Evolutionary conservation across 371 early-diverging fungal genomes (phyloP).

Genomic region (Aphelidium insulamus): DNA sequence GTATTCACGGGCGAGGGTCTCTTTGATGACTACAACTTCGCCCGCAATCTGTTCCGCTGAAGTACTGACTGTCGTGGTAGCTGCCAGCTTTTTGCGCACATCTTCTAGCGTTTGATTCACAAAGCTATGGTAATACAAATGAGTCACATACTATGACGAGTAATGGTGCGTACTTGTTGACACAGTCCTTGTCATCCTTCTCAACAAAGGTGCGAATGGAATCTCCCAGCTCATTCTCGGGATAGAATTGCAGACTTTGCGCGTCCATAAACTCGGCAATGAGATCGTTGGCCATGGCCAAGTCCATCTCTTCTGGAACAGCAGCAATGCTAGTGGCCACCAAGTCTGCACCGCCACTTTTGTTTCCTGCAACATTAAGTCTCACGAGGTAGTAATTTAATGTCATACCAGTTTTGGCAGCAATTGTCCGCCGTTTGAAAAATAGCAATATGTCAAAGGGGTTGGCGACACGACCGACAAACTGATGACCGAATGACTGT

Average conservation of each 20-base stretch:
- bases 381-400: no score
- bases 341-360: constrained; percentile 1
- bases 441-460: constrained; percentile 79
- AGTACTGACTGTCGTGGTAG: no score
- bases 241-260: constrained; percentile 37
- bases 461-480: constrained; percentile 77
- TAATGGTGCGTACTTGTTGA: constrained; percentile 16
- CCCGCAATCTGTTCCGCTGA: no score
- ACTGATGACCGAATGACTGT: constrained; percentile 56
- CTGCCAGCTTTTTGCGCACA: background rate
- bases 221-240: constrained; percentile 53
- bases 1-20: no score
- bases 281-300: constrained; percentile 42
- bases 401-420: no score
- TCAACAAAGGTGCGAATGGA: constrained; percentile 58
- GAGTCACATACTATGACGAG: background rate
- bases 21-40: no score
- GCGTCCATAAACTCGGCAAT: constrained; percentile 43
- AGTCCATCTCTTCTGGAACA: constrained; percentile 37
- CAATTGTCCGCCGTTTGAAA: no score
- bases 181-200: constrained; percentile 68
- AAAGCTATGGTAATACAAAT: background rate
- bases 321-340: constrained; percentile 3
- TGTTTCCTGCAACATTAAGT: no score
- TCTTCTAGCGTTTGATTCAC: background rate